Evolutionary conservation across 768 basidiomycete genomes (phyloP), one percentile per base, ranked within the genome.

Genomic region (Macrolepiota fuliginosa): DNA sequence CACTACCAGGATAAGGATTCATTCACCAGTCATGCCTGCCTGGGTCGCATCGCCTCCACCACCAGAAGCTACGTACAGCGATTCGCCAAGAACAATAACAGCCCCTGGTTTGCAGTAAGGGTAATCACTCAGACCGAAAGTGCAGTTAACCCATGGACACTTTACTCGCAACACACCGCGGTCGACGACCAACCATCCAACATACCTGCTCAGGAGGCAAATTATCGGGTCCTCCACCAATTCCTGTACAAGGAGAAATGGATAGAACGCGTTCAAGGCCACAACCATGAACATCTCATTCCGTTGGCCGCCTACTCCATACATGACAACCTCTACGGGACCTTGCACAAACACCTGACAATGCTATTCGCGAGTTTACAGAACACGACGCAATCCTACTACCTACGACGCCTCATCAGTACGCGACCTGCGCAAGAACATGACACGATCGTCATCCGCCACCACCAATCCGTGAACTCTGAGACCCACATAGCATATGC

Each of bases 391-490:
- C 13, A 45, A 3, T n/a, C 22, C 19, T 42, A 35, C 36, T 54
- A 32, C 15, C 42, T 67, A 4, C 66, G 59, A 22, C 64, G 62
- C 1, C 51, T 64, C 11, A 56, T 67, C 15, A 58, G 66, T 3
- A 57, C 53, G 15, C 58, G 62, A 50, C 66, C 66, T 9, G 45
- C 40, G 2, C 10, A 45, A 17, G 66, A 67, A 45, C 61, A 65
- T 36, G 22, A 52, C 3, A 12, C 25, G 2, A 63, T 32, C 17
- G 27, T 47, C 29, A 6, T 40, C 9, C 1, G 57, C 2, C 58
- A 58, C 47, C 66, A 65, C 51, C 19, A 7, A 3, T 37, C 46
- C n/a, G 62, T 67, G 1, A 54, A 54, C 19, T 19, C 27, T 9
- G 25, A 37, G 1, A 63, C 56, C 17, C 35, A 57, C 19, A 1